These are phyloP conservation scores for Monilinia polystroma DNA, from an alignment of 2,329 filamentous ascomycete species.

Conservation along the genomic window DNA sequence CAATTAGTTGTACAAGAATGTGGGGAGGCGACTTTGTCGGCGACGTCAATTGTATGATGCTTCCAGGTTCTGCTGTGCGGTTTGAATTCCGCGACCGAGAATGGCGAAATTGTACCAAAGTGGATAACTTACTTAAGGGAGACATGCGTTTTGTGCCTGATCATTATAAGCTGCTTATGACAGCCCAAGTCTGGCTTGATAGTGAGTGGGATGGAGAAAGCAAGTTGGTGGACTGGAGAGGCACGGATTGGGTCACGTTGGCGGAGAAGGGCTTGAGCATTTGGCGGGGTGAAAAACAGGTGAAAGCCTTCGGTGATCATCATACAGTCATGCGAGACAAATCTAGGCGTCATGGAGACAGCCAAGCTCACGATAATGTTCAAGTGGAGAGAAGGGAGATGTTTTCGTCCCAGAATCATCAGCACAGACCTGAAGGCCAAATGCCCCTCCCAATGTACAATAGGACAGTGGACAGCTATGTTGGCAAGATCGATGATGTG, in stretches of 20 bases:
- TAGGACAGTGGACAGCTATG: too few species aligned
- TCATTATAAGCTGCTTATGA: background rate
- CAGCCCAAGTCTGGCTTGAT: slow-evolving; percentile 6
- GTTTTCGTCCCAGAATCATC: background rate
- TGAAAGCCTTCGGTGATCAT: background rate
- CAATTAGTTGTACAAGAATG: background rate
- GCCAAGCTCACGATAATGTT: background rate
- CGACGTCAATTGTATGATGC: background rate
- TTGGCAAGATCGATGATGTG: background rate
- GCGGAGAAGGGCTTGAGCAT: background rate
- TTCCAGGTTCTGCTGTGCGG: background rate
- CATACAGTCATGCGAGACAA: background rate
- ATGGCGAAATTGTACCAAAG: slow-evolving; percentile 19
- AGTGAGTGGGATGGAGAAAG: slow-evolving; percentile 16
- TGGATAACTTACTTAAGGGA: background rate
- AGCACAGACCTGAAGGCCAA: background rate
- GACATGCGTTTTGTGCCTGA: background rate
- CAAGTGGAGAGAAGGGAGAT: background rate
- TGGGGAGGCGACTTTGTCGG: slow-evolving; percentile 21
- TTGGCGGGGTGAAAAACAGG: background rate
- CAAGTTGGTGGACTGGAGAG: slow-evolving; percentile 16
- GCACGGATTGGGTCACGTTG: slow-evolving; percentile 18
- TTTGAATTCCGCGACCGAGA: slow-evolving; percentile 12
- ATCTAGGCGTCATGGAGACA: too few species aligned
- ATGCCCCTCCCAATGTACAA: background rate